Conservation (phyloP, 129 eudicot genomes). For the Dittrichia graveolens region DNA sequence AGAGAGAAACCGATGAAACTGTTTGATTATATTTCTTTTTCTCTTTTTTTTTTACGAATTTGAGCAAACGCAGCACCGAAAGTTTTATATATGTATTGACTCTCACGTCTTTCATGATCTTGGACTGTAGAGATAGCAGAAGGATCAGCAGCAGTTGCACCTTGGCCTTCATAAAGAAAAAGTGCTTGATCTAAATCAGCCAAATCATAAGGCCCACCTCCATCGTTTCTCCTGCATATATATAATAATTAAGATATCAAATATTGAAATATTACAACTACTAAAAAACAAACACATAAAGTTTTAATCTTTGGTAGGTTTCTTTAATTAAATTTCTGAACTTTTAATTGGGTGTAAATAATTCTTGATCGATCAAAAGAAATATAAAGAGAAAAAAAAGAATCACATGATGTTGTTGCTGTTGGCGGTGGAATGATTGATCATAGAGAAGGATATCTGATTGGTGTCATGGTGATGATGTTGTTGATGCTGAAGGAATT, state of each 20-base stretch:
- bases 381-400: too few relatives aligned
- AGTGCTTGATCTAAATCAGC: slow-evolving; percentile 95
- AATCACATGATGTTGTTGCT: slow-evolving; percentile 53
- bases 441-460: slow-evolving; percentile 74
- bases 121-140: slow-evolving; percentile 53
- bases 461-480: slow-evolving; percentile 50
- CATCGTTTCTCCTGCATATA: slow-evolving; percentile 54
- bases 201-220: slow-evolving; percentile 72
- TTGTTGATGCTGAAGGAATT: slow-evolving; percentile 49
- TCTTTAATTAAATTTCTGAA: neutral
- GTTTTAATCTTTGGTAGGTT: neutral
- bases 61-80: neutral
- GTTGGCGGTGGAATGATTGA: slow-evolving; percentile 47
- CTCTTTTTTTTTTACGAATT: neutral
- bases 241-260: neutral
- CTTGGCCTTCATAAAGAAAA: slow-evolving; percentile 80
- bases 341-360: too few relatives aligned
- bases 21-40: neutral
- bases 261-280: slow-evolving; percentile 5
- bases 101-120: slow-evolving; percentile 75
- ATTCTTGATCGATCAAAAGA: too few relatives aligned
- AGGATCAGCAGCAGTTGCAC: slow-evolving; percentile 39
- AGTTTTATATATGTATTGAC: neutral
- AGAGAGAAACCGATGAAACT: neutral
- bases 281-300: neutral